Evolutionary conservation across 805 yeast genomes (phyloP).

Genomic region (Candida lessepsii): DNA sequence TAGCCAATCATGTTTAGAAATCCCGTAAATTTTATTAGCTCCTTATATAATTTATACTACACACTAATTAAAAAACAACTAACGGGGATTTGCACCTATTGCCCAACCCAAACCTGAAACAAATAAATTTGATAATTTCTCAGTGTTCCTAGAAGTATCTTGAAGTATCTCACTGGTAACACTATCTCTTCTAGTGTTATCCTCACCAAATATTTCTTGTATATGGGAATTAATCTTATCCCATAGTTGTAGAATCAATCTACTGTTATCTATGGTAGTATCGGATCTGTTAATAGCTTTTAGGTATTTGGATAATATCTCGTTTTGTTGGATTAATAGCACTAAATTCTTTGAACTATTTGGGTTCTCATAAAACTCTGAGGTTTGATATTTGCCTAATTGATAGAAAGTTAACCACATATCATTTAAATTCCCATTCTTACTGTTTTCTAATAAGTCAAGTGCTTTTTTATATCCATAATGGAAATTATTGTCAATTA

Average conservation of each 20-base stretch:
- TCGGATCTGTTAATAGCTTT: conserved; percentile 26
- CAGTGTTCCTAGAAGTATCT: conserved; percentile 35
- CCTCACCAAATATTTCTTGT: conserved; percentile 2
- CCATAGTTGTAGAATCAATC: conserved; percentile 64
- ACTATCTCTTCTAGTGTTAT: conserved; percentile 8
- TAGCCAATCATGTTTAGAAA: too few species aligned
- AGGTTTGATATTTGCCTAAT: conserved; percentile 53
- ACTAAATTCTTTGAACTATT: conserved; percentile 24
- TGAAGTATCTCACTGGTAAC: conserved; percentile 27
- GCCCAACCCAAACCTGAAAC: conserved; percentile 65
- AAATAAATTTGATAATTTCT: conserved; percentile 48
- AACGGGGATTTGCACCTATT: conserved; percentile 45
- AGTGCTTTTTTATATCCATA: conserved; percentile 50
- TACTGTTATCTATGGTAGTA: conserved; percentile 50
- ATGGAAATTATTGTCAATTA: conserved; percentile 59
- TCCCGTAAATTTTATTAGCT: too few species aligned
- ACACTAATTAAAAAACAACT: background rate
- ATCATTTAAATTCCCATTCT: conserved; percentile 21
- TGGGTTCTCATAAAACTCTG: conserved; percentile 26
- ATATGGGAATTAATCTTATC: conserved; percentile 38
- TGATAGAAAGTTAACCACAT: conserved; percentile 77
- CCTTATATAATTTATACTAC: too few species aligned
- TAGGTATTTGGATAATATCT: conserved; percentile 52
- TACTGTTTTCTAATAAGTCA: conserved; percentile 28
- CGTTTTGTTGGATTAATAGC: conserved; percentile 48